These are phyloP conservation scores for Dendrobium huoshanense DNA, from an alignment of 106 monocot species.

Conservation along the genomic window DNA sequence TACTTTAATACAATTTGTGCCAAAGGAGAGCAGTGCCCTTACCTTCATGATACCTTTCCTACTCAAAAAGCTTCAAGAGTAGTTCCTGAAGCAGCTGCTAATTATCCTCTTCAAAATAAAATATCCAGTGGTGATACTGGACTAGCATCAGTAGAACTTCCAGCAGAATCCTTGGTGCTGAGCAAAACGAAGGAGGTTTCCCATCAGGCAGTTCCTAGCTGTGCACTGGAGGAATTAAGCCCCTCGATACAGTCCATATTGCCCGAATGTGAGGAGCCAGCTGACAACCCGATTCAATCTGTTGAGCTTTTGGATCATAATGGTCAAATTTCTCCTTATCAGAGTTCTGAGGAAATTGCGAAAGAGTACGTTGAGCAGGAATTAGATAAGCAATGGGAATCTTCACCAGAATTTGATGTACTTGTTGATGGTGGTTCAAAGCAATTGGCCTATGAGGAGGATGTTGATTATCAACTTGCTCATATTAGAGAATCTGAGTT, in stretches of 20 bases:
- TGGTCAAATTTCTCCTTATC: slow-evolving; percentile 14
- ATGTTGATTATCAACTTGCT: slow-evolving; percentile 27
- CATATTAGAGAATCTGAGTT: slow-evolving; percentile 25
- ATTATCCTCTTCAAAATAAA: slow-evolving; percentile 17
- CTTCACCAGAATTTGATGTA: slow-evolving; percentile 58
- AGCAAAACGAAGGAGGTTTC: not conserved
- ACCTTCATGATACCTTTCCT: slow-evolving; percentile 28
- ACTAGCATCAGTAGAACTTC: slow-evolving; percentile 23
- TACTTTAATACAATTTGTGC: slow-evolving; percentile 40
- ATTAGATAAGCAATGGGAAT: slow-evolving; percentile 36
- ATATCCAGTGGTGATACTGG: slow-evolving; percentile 25
- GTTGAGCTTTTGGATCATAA: slow-evolving; percentile 9
- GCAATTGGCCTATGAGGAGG: slow-evolving; percentile 30
- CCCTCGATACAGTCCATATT: slow-evolving; percentile 22
- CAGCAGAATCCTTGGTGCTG: slow-evolving; percentile 8
- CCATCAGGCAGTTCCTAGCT: no score
- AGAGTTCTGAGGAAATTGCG: slow-evolving; percentile 22
- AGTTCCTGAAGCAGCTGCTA: not conserved
- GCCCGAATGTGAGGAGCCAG: slow-evolving; percentile 24
- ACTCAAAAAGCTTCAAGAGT: slow-evolving; percentile 12
- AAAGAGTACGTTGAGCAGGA: slow-evolving; percentile 21
- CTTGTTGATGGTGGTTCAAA: slow-evolving; percentile 40
- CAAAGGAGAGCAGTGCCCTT: slow-evolving; percentile 54
- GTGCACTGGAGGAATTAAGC: slow-evolving; percentile 8
- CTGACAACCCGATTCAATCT: slow-evolving; percentile 7